Percentiles rank a stretch among this genome's conserved stretches.
Evolutionary conservation across 2,329 filamentous ascomycete genomes (phyloP).

Genomic region (Botryotinia globosa): DNA sequence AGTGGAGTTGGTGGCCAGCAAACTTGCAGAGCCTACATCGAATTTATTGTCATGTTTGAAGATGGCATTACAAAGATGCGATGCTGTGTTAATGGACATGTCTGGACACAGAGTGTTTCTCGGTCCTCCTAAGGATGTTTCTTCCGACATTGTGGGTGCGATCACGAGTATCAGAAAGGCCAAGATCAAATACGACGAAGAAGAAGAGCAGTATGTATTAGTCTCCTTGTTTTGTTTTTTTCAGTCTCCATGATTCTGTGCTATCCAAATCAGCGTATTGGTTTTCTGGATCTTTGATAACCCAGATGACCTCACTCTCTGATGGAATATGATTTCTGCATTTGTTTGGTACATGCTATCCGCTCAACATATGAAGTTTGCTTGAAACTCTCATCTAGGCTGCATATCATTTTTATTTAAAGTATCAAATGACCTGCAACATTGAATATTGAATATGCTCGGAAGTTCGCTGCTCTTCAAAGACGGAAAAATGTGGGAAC

Average conservation of each 20-base stretch:
- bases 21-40: slow-evolving; percentile 47
- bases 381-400: not conserved
- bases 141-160: slow-evolving; percentile 44
- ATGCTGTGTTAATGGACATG: slow-evolving; percentile 54
- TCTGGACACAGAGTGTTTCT: slow-evolving; percentile 50
- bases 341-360: not conserved
- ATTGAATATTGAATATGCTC: not conserved
- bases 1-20: slow-evolving; percentile 37
- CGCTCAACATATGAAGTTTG: not conserved
- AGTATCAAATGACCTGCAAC: not conserved
- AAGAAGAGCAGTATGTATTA: slow-evolving; percentile 41
- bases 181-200: slow-evolving; percentile 47
- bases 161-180: slow-evolving; percentile 44
- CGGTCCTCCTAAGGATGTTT: slow-evolving; percentile 44
- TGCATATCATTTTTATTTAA: not conserved
- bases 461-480: not conserved
- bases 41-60: slow-evolving; percentile 49
- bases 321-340: not conserved
- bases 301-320: not conserved
- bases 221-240: not conserved
- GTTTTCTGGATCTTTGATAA: not conserved
- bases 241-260: not conserved
- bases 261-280: not conserved
- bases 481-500: no score
- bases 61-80: slow-evolving; percentile 45